Conservation (phyloP, 352 stramenopile genomes). For the Phytophthora sp. region DNA sequence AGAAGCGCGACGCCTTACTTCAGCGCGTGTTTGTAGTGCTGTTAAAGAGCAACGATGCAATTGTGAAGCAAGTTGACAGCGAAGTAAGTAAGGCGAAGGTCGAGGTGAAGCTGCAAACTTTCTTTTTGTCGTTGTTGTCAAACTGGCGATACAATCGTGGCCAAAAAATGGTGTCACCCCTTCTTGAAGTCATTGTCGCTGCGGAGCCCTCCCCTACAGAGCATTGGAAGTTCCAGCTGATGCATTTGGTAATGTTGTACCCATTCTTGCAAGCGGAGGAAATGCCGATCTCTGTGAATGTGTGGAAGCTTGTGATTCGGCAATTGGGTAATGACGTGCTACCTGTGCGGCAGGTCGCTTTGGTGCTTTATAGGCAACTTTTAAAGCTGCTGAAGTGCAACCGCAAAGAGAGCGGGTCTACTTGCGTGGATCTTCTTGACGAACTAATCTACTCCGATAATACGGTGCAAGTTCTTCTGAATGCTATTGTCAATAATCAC, state of each 20-base stretch:
- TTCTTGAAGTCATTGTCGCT: slow-evolving; percentile 45
- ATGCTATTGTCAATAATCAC: slow-evolving; percentile 65
- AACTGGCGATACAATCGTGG: slow-evolving; percentile 60
- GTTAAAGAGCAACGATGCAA: slow-evolving; percentile 51
- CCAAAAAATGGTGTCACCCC: slow-evolving; percentile 5
- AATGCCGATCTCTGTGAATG: slow-evolving; percentile 41
- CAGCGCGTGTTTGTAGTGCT: slow-evolving; percentile 49
- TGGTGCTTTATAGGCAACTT: slow-evolving; percentile 59
- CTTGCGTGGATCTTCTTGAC: slow-evolving; percentile 28
- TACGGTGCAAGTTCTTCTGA: slow-evolving; percentile 49
- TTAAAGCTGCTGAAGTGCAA: slow-evolving; percentile 53
- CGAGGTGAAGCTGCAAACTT: slow-evolving; percentile 57
- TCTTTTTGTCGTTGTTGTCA: slow-evolving; percentile 57
- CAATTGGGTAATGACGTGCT: slow-evolving; percentile 65
- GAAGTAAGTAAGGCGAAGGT: slow-evolving; percentile 66
- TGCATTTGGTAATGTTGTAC: slow-evolving; percentile 75
- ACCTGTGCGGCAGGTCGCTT: slow-evolving; percentile 62
- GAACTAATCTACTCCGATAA: slow-evolving; percentile 51
- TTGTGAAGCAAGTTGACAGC: slow-evolving; percentile 59
- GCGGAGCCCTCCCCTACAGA: slow-evolving; percentile 47
- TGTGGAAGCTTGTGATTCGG: slow-evolving; percentile 64
- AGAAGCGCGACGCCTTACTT: slow-evolving; percentile 44
- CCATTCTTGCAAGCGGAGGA: slow-evolving; percentile 61
- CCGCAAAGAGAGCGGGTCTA: background rate
- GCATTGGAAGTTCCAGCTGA: slow-evolving; percentile 83